Base-by-base conservation (phyloP, 371 early-diverging fungal species). In the Fennellomyces sp. region DNA sequence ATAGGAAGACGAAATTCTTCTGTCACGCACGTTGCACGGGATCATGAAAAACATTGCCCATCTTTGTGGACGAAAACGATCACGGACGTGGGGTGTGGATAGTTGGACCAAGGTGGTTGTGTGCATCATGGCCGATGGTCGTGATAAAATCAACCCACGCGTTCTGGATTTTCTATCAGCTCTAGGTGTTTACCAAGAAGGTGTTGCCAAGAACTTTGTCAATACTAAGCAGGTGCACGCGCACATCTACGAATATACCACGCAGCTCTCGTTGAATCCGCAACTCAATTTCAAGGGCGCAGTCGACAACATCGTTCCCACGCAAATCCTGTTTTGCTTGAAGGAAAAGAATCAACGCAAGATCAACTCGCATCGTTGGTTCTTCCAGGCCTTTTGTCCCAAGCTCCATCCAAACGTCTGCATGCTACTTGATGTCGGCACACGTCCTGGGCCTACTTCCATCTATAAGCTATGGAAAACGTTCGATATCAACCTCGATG, bases 311-410 rank as follows among this genome's bases (percentile, higher is more conserved):
- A 85, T 88, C 70, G 90, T 93, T 4, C 97, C 97, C 2, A 83
- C 91, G 28, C 97, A 97, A 76, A 86, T 96, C 33, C 58, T 97
- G 30, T 95, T 96, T 68, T 93, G 93, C 59, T 76, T 97, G 33
- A 96, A 96, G 74, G 94, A 94, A 74, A 90, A 91, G 72, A 93
- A 91, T 64, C 85, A 83, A 54, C 88, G 91, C 56, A 91, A 94
- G 78, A 92, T 97, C 81, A 96, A 97, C 74, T 94, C 94, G 6
- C 97, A 97, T 66, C 88, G 95, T n/a, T 97, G 97, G 97, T 94
- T 95, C 81, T 96, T 97, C 70, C 94, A 95, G 66, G 95, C 96
- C 11, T 89, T 97, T 64, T 88, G 95, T 31, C 85, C 87, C n/a
- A 63, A 93, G 31, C 58, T 97, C 55, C 80, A 88, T 36, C 97